A percentile compares a stretch with the other conserved stretches of the same genome.
Conservation (phyloP, 2,329 filamentous ascomycete genomes). For the Elsinoe australis region DNA sequence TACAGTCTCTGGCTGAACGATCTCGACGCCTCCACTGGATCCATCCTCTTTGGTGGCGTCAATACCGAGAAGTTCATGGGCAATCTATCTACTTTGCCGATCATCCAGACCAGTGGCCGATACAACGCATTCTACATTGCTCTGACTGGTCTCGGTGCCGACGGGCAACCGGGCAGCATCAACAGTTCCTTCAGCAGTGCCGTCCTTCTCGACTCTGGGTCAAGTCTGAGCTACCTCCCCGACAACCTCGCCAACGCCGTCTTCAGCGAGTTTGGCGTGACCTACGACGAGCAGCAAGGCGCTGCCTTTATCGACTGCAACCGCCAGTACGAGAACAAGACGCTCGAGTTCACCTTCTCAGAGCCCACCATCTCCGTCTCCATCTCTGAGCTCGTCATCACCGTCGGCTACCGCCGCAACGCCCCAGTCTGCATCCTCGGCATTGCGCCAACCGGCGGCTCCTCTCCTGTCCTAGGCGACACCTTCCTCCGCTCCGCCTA, state of each 20-base stretch:
- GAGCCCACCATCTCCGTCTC: constrained; percentile 48
- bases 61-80: constrained; percentile 67
- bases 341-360: constrained; percentile 52
- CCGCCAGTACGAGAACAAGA: constrained; percentile 41
- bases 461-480: constrained; percentile 49
- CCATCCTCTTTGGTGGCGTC: constrained; percentile 72
- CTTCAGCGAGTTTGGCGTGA: constrained; percentile 36
- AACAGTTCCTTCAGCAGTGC: constrained; percentile 39
- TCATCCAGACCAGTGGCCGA: constrained; percentile 42
- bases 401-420: constrained; percentile 38
- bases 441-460: constrained; percentile 44
- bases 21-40: constrained; percentile 56
- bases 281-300: constrained; percentile 35
- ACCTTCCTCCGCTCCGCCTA: constrained; percentile 57
- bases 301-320: constrained; percentile 49
- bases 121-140: constrained; percentile 50
- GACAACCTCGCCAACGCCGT: constrained; percentile 46
- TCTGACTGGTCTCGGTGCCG: constrained; percentile 41
- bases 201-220: constrained; percentile 66
- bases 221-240: constrained; percentile 64
- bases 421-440: constrained; percentile 43
- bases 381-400: constrained; percentile 50
- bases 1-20: constrained; percentile 62
- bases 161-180: constrained; percentile 38
- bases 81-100: constrained; percentile 52